Evolutionary conservation across 345 rosid species (phyloP).

Genomic region (Orychophragmus violaceus): DNA sequence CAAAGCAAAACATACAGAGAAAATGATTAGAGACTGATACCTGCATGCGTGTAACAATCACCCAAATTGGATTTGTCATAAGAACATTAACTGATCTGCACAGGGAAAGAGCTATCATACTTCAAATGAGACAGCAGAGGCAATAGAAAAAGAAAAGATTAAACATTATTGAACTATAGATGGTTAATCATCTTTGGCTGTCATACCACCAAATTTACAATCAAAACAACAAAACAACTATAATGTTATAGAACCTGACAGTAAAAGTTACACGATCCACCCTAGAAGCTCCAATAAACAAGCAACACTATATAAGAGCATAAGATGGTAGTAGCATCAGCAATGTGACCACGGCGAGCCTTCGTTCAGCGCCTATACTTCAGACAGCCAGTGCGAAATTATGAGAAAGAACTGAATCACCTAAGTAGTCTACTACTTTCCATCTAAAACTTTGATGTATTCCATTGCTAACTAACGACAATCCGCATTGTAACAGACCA

Average conservation of each 20-base stretch:
- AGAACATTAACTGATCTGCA: conserved; percentile 86
- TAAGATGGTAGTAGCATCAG: background rate
- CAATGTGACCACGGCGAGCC: background rate
- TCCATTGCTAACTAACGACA: background rate
- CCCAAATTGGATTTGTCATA: conserved; percentile 94
- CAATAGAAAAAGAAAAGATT: background rate
- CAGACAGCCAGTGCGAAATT: background rate
- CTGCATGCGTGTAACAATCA: conserved; percentile 97
- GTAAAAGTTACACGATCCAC: background rate
- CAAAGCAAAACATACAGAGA: background rate
- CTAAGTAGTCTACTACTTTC: background rate
- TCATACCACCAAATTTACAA: background rate
- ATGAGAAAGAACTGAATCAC: background rate
- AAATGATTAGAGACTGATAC: conserved; percentile 34
- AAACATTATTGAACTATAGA: background rate
- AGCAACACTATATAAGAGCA: background rate
- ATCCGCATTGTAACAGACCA: background rate
- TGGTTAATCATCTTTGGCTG: background rate
- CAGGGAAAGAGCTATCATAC: conserved; percentile 15
- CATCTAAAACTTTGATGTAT: background rate
- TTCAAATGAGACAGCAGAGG: conserved; percentile 2
- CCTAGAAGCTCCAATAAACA: background rate
- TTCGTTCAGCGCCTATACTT: background rate
- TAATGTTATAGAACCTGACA: background rate
- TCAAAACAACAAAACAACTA: background rate